These are phyloP conservation scores for Cucurbita moschata DNA, from an alignment of 306 rosid genomes.

Conservation along the genomic window DNA sequence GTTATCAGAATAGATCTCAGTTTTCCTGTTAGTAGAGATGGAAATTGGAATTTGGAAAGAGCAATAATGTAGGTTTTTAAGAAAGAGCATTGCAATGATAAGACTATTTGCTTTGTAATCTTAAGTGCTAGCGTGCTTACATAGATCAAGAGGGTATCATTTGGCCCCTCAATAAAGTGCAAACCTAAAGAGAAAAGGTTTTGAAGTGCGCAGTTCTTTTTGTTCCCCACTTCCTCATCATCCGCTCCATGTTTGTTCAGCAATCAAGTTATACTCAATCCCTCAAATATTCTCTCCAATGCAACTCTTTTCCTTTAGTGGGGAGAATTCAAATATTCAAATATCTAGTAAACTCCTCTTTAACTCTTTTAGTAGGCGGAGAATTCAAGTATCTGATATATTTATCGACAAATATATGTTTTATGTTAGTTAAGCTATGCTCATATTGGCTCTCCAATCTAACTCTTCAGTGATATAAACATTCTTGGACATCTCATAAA, in stretches of 20 bases:
- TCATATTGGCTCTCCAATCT: too few relatives aligned
- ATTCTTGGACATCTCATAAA: not conserved
- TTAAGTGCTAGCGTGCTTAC: not conserved
- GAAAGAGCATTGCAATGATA: not conserved
- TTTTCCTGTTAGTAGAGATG: not conserved
- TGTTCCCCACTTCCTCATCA: slow-evolving; percentile 8
- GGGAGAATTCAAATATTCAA: too few relatives aligned
- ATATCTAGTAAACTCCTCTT: too few relatives aligned
- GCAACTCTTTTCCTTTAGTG: not conserved
- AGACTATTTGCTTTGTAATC: not conserved
- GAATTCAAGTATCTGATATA: too few relatives aligned
- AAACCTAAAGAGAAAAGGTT: not conserved
- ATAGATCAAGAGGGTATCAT: slow-evolving; percentile 12
- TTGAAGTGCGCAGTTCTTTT: not conserved
- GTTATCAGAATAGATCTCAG: not conserved
- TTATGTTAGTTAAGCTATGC: too few relatives aligned
- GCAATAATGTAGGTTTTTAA: not conserved
- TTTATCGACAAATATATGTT: too few relatives aligned
- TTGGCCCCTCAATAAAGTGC: slow-evolving; percentile 14
- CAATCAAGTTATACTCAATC: not conserved
- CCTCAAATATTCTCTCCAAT: not conserved
- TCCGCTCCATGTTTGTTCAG: not conserved
- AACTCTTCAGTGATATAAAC: too few relatives aligned
- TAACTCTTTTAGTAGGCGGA: too few relatives aligned
- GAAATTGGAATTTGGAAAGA: slow-evolving; percentile 4